phyloP scores from a whole-genome alignment of 805 yeast genomes.

The Grigorovia yakushimaensis region DNA sequence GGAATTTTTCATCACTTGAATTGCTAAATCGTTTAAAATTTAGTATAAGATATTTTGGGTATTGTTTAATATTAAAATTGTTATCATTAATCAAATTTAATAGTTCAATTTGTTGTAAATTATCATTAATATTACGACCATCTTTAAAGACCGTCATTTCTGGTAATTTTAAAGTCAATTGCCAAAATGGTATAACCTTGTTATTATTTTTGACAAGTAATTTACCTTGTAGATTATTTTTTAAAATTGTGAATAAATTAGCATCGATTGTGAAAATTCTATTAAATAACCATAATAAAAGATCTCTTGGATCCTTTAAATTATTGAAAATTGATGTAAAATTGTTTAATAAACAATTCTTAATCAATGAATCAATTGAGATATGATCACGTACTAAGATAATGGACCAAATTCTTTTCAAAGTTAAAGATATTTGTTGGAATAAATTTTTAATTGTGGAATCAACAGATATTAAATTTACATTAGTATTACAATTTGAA shows the following conservation, averaged over 20 bases:
- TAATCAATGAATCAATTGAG: slow-evolving; percentile 52
- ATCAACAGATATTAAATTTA: slow-evolving; percentile 5
- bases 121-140: slow-evolving; percentile 34
- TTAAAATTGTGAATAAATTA: slow-evolving; percentile 22
- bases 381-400: slow-evolving; percentile 49
- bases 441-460: slow-evolving; percentile 29
- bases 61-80: slow-evolving; percentile 24
- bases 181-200: slow-evolving; percentile 20
- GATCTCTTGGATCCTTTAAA: slow-evolving; percentile 43
- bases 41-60: slow-evolving; percentile 48
- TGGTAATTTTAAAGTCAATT: slow-evolving; percentile 51
- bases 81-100: slow-evolving; percentile 33
- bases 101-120: slow-evolving; percentile 42
- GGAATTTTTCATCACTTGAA: slow-evolving; percentile 19
- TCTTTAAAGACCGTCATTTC: slow-evolving; percentile 45
- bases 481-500: neutral
- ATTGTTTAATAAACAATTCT: slow-evolving; percentile 35
- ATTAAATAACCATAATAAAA: slow-evolving; percentile 53
- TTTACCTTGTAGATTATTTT: slow-evolving; percentile 24
- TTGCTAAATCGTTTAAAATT: slow-evolving; percentile 45
- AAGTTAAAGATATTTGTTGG: slow-evolving; percentile 35
- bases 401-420: slow-evolving; percentile 57
- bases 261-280: slow-evolving; percentile 23
- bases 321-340: slow-evolving; percentile 32
- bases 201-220: slow-evolving; percentile 39